A percentile compares a stretch with the other conserved stretches of the same genome.
phyloP scores from a whole-genome alignment of 306 rosid species.

The Cucurbita pepo region DNA sequence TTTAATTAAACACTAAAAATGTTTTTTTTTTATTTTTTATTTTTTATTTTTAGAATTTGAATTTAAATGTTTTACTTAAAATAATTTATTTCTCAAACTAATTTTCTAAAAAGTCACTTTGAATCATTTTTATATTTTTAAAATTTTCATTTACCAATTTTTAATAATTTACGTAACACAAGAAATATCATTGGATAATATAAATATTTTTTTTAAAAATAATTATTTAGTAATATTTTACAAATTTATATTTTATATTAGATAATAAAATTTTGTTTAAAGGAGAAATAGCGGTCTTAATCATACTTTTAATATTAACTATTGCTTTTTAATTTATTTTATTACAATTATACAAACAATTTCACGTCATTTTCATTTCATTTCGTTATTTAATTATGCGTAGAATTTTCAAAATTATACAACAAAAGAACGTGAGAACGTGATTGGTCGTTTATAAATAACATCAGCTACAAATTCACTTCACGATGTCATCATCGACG shows the following conservation, averaged over 20 bases:
- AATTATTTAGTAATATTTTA: background rate
- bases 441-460: background rate
- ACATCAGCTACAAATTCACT: background rate
- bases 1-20: no score
- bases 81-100: no score
- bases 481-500: background rate
- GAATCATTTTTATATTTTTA: no score
- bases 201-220: no score
- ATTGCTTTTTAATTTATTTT: background rate
- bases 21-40: no score
- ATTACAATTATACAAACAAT: background rate
- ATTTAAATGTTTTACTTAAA: no score
- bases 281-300: background rate
- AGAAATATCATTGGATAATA: no score
- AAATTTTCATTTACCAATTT: no score
- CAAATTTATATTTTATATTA: no score
- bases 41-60: no score
- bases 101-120: no score
- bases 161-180: no score
- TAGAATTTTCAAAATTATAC: background rate
- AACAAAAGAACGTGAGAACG: background rate
- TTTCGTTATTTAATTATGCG: background rate
- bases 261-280: background rate
- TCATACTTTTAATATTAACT: background rate
- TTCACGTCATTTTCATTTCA: background rate